Evolutionary conservation across 2,329 filamentous ascomycete species (phyloP), one percentile per base, ranked within the genome.

Genomic region (Nemania sp.): DNA sequence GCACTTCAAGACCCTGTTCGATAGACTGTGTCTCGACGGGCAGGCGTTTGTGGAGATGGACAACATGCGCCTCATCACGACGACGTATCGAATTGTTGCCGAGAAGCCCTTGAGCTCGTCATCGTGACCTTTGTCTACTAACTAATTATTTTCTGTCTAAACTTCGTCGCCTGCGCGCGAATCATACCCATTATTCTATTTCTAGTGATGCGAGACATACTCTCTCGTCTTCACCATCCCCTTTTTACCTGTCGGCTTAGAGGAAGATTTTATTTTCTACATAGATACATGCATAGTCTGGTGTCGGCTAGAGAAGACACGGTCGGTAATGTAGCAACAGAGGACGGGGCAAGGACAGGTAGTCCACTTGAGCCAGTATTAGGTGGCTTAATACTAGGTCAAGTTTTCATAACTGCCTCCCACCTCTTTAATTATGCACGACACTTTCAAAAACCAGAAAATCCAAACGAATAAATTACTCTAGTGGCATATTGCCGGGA

Each of bases 1-100:
- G 36, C 79, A 81, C 61, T 80, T 81, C 69, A 80, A 77, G 70
- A 75, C 73, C 5, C 67, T 81, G 41, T 78, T 81, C 64, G 78
- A 81, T 60, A 72, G 78, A 8, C 64, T 81, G 23, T 81, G 79
- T 57, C 64, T 80, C 15, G 79, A 81, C 50, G 79, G 79, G 1
- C 70, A 80, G 66, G 79, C 79, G 0, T 81, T 81, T 55, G 75
- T 81, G 52, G 74, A 80, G 68, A 81, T 81, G 78, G 79, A 81
- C 59, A 73, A 71, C 15, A 77, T 78, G 77, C 74, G 78, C 9
- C 66, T 81, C 14, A 74, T 76, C 19, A 77, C 76, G 2, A 81
- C 79, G 6, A 80, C 77, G 46, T 80, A 80, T 52, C 75, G 78
- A 41, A 73, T 81, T 50, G 75, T 81, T 54, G 78, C 78, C 0